Evolutionary conservation across 2,329 filamentous ascomycete species (phyloP).

Genomic region (Paecilomyces fulvus): DNA sequence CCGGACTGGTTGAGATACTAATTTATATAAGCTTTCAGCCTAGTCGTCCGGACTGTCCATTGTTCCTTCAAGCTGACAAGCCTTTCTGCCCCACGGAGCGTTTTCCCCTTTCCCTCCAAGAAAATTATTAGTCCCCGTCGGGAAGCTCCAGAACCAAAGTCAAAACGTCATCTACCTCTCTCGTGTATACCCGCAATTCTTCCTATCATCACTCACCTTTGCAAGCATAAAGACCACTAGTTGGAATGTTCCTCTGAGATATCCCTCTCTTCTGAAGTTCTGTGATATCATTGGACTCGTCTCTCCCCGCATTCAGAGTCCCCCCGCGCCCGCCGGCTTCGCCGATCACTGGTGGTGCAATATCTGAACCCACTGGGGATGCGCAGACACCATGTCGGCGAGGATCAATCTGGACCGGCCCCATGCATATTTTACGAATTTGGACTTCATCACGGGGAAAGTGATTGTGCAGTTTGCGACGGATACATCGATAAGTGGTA

Average conservation of each 20-base stretch:
- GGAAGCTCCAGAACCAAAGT: background rate
- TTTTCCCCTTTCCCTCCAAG: background rate
- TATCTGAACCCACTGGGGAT: background rate
- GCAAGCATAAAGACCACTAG: background rate
- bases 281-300: background rate
- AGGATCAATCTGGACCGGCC: conserved; percentile 36
- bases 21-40: background rate
- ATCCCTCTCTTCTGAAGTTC: background rate
- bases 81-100: background rate
- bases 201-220: background rate
- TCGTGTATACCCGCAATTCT: background rate
- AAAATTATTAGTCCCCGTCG: background rate
- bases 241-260: background rate
- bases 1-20: background rate
- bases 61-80: background rate
- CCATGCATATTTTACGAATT: conserved; percentile 39
- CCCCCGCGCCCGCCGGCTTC: background rate
- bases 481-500: conserved; percentile 36
- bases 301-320: background rate
- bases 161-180: background rate
- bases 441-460: conserved; percentile 39
- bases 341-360: background rate
- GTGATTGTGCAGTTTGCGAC: conserved; percentile 34
- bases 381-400: conserved; percentile 33
- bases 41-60: background rate